Conservation (phyloP, 768 basidiomycete species). For the Tricholoma bakamatsutake region DNA sequence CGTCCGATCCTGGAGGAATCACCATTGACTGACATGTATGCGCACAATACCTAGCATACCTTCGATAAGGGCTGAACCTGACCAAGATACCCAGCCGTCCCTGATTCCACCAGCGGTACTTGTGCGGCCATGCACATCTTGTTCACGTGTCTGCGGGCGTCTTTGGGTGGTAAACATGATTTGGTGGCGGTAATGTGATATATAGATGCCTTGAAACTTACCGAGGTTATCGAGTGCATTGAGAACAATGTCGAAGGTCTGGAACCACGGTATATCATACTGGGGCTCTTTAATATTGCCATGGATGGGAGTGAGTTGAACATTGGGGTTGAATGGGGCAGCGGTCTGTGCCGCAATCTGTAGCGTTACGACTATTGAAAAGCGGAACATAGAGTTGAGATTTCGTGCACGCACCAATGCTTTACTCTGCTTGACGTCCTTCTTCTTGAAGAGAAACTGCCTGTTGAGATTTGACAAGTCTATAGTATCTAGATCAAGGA, state of each 20-base stretch:
- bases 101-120: slow-evolving; percentile 90
- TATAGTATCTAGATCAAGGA: slow-evolving; percentile 96
- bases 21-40: neutral
- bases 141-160: slow-evolving; percentile 93
- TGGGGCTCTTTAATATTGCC: slow-evolving; percentile 93
- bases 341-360: slow-evolving; percentile 84
- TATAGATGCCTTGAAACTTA: slow-evolving; percentile 26
- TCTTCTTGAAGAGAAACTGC: slow-evolving; percentile 95
- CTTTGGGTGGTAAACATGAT: slow-evolving; percentile 30
- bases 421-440: slow-evolving; percentile 96
- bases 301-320: slow-evolving; percentile 82
- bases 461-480: slow-evolving; percentile 96
- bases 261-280: slow-evolving; percentile 89
- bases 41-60: slow-evolving; percentile 32
- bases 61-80: slow-evolving; percentile 94
- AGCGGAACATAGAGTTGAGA: neutral
- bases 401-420: slow-evolving; percentile 57
- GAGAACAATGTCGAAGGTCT: slow-evolving; percentile 84
- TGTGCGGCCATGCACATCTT: slow-evolving; percentile 94
- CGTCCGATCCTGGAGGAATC: slow-evolving; percentile 56
- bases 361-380: neutral
- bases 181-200: neutral
- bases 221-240: slow-evolving; percentile 97
- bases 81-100: slow-evolving; percentile 94
- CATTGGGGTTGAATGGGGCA: slow-evolving; percentile 80